These are phyloP conservation scores for Syzygium malaccense DNA, from an alignment of 441 rosid species.

Conservation along the genomic window DNA sequence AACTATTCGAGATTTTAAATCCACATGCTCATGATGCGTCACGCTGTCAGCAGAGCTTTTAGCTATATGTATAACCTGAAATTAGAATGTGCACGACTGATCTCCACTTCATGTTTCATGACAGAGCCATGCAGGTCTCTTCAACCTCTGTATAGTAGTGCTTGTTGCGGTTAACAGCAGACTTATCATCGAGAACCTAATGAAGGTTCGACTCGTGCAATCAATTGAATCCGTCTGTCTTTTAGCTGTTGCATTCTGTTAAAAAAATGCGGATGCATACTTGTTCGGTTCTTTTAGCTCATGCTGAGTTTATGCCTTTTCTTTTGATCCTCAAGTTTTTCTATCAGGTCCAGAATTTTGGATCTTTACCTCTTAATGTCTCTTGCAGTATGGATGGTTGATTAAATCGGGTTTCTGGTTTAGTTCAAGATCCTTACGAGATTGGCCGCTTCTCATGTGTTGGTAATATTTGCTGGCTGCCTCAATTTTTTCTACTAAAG, in stretches of 20 bases:
- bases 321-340: neutral
- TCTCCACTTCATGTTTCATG: neutral
- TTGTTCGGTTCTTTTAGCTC: neutral
- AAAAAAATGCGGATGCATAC: neutral
- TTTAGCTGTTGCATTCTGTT: neutral
- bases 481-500: neutral
- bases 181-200: constrained; percentile 89
- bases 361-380: neutral
- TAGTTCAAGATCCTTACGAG: constrained; percentile 80
- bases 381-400: constrained; percentile 91
- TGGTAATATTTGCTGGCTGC: constrained; percentile 42
- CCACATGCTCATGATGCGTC: neutral
- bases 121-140: constrained; percentile 99
- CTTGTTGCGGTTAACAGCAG: constrained; percentile 96
- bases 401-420: constrained; percentile 91
- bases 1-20: neutral
- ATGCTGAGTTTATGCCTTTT: neutral
- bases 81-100: neutral
- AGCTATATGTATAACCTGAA: neutral
- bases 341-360: neutral
- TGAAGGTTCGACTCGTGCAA: constrained; percentile 55
- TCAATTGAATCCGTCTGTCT: neutral
- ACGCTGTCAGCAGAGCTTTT: neutral
- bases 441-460: constrained; percentile 99
- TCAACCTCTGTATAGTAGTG: constrained; percentile 94